phyloP scores from a whole-genome alignment of 306 rosid genomes.

The Quercus rubra region DNA sequence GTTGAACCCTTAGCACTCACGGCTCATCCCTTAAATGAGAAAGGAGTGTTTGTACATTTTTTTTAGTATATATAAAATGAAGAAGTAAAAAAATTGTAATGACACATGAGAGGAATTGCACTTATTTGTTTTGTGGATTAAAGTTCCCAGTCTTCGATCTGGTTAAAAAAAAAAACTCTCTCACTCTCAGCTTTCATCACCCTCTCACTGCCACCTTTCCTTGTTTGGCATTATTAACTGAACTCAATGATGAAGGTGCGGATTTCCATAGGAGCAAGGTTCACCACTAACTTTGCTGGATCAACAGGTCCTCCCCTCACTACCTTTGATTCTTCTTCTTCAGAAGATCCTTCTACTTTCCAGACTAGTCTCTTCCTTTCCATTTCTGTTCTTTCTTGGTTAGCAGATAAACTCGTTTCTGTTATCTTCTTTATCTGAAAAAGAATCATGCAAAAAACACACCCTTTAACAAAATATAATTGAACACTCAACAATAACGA shows the following conservation, averaged over 20 bases:
- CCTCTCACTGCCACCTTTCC: no score
- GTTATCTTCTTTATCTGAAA: constrained; percentile 46
- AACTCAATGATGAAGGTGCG: constrained; percentile 49
- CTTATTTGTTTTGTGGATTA: no score
- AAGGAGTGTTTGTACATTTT: no score
- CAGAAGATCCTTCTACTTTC: constrained; percentile 53
- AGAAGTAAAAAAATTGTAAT: no score
- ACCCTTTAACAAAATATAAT: not conserved
- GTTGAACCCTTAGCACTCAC: no score
- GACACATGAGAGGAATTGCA: no score
- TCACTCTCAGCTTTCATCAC: no score
- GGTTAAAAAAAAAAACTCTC: no score
- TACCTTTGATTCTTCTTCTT: constrained; percentile 14
- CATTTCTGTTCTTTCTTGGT: constrained; percentile 73
- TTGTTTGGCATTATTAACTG: not conserved
- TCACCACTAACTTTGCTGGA: constrained; percentile 48
- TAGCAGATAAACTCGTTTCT: constrained; percentile 66
- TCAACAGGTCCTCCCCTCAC: constrained; percentile 64
- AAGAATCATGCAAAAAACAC: not conserved
- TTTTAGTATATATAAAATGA: no score
- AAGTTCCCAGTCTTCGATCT: no score
- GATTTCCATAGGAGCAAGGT: constrained; percentile 70
- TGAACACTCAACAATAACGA: not conserved
- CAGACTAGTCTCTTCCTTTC: constrained; percentile 68
- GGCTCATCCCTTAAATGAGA: no score